Conservation (phyloP, 169 alveolate species). For the Plasmodium berghei region DNA sequence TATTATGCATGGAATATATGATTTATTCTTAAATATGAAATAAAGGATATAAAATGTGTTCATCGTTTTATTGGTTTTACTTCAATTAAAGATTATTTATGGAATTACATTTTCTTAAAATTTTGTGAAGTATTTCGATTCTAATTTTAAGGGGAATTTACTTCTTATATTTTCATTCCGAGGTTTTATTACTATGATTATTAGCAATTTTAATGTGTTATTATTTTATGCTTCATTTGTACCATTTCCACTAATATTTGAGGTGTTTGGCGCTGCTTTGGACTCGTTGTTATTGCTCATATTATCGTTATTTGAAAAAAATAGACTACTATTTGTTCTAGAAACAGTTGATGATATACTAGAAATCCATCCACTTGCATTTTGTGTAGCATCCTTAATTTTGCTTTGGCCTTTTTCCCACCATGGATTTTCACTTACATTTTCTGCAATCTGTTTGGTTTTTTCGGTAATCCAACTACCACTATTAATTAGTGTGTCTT, state of each 20-base stretch:
- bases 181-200: too few relatives aligned
- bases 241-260: neutral
- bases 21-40: neutral
- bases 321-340: constrained; percentile 57
- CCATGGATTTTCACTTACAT: constrained; percentile 76
- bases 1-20: neutral
- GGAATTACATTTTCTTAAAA: too few relatives aligned
- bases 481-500: constrained; percentile 71
- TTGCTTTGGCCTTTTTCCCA: constrained; percentile 74
- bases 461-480: constrained; percentile 75
- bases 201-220: too few relatives aligned
- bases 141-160: too few relatives aligned
- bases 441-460: constrained; percentile 76
- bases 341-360: constrained; percentile 65
- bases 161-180: too few relatives aligned
- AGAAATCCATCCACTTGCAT: constrained; percentile 77
- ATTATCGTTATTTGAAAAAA: constrained; percentile 47
- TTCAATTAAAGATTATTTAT: too few relatives aligned
- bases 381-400: constrained; percentile 74
- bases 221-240: too few relatives aligned
- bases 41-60: neutral
- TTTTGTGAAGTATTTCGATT: too few relatives aligned
- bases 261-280: neutral
- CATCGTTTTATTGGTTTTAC: too few relatives aligned
- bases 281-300: neutral